Evolutionary conservation across 768 basidiomycete species (phyloP), one percentile per base, ranked within the genome.

Genomic region (Hygrocybe punicea): DNA sequence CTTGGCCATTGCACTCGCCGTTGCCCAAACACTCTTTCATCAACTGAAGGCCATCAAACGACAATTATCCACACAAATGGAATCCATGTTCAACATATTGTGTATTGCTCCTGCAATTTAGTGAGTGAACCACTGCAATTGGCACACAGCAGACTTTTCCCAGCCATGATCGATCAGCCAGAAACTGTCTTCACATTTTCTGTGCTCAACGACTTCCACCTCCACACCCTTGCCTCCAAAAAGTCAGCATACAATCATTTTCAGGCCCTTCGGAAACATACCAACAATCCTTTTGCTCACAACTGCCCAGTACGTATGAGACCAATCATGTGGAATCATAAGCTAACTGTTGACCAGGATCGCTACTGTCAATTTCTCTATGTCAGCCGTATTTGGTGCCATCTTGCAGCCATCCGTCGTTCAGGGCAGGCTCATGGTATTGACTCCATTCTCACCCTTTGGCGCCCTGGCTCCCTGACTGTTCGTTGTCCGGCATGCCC

Each of bases 161-260:
- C 67, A 0, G 60, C 63, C 1, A 62, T 60, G 1, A 46, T 57
- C 34, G 16, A 50, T 2, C 11, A 17, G 2, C 65, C 66, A 7
- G 34, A 51, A 10, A 63, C 64, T 0, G 64, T 19, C 1, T 61
- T 65, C 53, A 61, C 62, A 3, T 59, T 53, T 19, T 36, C 8
- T 6, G 42, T 65, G 0, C 58, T 69, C 46, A 34, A 69, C 1
- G 40, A 61, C 11, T 76, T 72, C 33, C 71, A 76, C 17, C 10
- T 67, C 1, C 63, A 71, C 21, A 64, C 57, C 1, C 52, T 72
- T 0, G 51, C 70, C 14, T 74, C 67, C 2, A 76, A 76, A 56
- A 58, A 68, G 11, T 67, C 67, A 0, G 58, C 60, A 1, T 71
- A 70, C 34, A 69, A 76, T 49, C 76, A 69, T 36, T 29, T 62